A percentile compares a stretch with the other conserved stretches of the same genome.
Conservation (phyloP, 1,284 basidiomycete species). For the Marasmius sp. region DNA sequence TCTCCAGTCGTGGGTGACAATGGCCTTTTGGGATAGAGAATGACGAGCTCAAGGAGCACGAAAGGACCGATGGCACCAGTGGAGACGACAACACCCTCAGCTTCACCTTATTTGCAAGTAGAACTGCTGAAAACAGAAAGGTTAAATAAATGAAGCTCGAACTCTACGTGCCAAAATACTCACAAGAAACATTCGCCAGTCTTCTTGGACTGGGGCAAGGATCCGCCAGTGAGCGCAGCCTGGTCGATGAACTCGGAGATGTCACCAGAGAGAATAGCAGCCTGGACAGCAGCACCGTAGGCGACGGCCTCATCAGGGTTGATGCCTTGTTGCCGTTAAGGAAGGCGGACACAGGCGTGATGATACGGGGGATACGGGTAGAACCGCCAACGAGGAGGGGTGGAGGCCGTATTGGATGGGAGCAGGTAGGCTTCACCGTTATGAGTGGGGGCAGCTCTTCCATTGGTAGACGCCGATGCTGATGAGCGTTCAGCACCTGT, state of each 20-base stretch:
- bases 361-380: constrained; percentile 97
- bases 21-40: constrained; percentile 73
- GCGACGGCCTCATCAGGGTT: constrained; percentile 99
- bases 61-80: constrained; percentile 94
- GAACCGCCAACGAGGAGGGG: constrained; percentile 97
- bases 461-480: constrained; percentile 42
- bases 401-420: constrained; percentile 92
- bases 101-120: constrained; percentile 97
- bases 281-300: constrained; percentile 99
- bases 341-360: constrained; percentile 98
- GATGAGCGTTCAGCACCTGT: constrained; percentile 38
- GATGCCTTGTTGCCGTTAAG: constrained; percentile 97
- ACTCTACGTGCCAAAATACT: constrained; percentile 33
- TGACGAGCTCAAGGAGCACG: constrained; percentile 87
- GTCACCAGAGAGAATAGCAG: constrained; percentile 96
- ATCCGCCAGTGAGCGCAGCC: constrained; percentile 95
- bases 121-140: constrained; percentile 63
- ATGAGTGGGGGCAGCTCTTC: constrained; percentile 8
- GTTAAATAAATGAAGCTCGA: constrained; percentile 11
- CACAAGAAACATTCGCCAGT: constrained; percentile 93
- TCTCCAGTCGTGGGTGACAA: constrained; percentile 74
- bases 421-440: constrained; percentile 89
- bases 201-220: constrained; percentile 89
- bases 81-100: constrained; percentile 95
- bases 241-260: constrained; percentile 91